Evolutionary conservation across 2,329 filamentous ascomycete genomes (phyloP).

Genomic region (Fusarium torulosum): DNA sequence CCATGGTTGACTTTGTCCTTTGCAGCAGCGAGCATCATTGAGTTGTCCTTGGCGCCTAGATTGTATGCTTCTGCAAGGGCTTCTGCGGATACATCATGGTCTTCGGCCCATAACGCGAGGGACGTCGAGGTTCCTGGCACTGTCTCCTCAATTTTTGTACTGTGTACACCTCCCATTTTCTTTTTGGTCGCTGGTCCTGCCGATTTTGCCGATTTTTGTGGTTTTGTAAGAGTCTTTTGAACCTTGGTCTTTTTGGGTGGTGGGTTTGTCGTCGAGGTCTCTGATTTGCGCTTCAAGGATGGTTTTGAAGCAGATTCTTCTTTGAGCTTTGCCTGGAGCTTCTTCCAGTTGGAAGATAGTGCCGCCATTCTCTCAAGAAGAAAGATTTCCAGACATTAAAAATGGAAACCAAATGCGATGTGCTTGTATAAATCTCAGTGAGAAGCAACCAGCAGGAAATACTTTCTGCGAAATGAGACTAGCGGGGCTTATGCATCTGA

Average conservation of each 20-base stretch:
- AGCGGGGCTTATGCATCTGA: constrained; percentile 42
- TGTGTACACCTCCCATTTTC: constrained; percentile 70
- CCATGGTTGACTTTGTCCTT: constrained; percentile 73
- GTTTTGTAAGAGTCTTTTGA: constrained; percentile 19
- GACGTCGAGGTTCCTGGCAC: constrained; percentile 63
- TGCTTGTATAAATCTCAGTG: constrained; percentile 16
- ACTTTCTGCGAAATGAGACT: constrained; percentile 20
- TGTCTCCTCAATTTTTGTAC: constrained; percentile 58
- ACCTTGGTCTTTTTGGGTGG: constrained; percentile 50
- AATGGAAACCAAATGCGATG: not conserved
- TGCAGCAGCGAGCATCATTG: constrained; percentile 60
- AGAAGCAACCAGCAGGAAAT: constrained; percentile 11
- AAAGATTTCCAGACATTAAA: not conserved
- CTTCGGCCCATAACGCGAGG: constrained; percentile 70
- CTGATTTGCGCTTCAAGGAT: constrained; percentile 60
- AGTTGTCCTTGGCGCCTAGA: constrained; percentile 63
- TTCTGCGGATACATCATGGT: constrained; percentile 71
- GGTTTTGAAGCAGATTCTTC: constrained; percentile 56
- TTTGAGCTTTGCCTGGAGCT: constrained; percentile 74
- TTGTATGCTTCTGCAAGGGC: constrained; percentile 73
- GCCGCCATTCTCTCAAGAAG: constrained; percentile 53
- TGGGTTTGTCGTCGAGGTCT: constrained; percentile 45
- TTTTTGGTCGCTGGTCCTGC: constrained; percentile 25
- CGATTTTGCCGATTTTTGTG: constrained; percentile 12
- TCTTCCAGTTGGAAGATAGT: constrained; percentile 82